Evolutionary conservation across 73 alveolate genomes (phyloP).

Genomic region (Paramecium pentaurelia): DNA sequence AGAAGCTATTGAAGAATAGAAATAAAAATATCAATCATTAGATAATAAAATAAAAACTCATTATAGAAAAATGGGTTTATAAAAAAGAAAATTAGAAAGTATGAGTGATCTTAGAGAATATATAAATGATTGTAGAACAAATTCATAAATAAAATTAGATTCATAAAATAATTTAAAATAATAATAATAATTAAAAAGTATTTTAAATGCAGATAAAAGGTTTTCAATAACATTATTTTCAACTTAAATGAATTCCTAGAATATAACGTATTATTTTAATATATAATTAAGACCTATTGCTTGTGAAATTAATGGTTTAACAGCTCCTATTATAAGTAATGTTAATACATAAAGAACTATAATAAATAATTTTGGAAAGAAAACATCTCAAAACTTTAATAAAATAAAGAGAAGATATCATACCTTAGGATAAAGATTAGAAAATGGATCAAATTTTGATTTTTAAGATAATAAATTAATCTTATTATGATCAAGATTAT

Average conservation of each 20-base stretch:
- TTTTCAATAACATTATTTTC: neutral
- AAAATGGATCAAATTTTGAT: neutral
- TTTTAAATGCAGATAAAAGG: neutral
- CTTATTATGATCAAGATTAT: neutral
- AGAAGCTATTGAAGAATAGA: neutral
- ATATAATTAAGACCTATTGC: neutral
- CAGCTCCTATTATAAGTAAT: neutral
- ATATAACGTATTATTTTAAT: neutral
- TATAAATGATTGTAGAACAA: neutral
- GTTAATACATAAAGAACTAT: neutral
- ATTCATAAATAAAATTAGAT: neutral
- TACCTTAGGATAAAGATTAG: neutral
- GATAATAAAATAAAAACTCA: neutral
- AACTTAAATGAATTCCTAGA: neutral
- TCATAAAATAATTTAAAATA: neutral
- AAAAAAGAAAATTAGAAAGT: neutral
- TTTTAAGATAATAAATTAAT: neutral
- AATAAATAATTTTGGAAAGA: neutral
- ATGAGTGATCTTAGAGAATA: neutral
- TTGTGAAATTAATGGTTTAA: neutral
- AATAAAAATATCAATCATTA: neutral
- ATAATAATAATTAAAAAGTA: neutral
- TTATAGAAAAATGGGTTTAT: slow-evolving; percentile 10
- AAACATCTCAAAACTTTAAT: neutral
- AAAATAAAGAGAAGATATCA: neutral